phyloP scores from a whole-genome alignment of 2,329 filamentous ascomycete genomes.

The Mycogone perniciosa region DNA sequence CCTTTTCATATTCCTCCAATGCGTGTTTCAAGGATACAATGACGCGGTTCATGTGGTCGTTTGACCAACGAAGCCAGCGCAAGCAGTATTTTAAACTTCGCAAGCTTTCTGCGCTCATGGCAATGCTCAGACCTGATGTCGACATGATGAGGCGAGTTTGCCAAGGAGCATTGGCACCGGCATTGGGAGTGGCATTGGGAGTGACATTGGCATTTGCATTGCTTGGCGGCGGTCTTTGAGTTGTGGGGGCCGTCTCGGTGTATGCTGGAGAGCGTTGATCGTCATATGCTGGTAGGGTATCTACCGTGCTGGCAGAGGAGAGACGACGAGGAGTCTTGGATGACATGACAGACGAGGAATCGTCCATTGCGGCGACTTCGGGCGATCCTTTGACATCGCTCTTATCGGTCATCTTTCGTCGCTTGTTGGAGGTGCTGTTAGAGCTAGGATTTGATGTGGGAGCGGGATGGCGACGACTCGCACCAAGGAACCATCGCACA shows the following conservation, averaged over 20 bases:
- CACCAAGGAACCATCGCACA: conserved; percentile 74
- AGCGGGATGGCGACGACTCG: conserved; percentile 44
- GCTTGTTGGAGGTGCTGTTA: conserved; percentile 46
- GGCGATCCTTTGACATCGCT: conserved; percentile 22
- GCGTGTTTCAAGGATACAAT: conserved; percentile 68
- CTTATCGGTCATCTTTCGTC: conserved; percentile 48
- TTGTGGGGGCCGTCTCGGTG: conserved; percentile 47
- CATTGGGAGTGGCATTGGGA: too few species aligned
- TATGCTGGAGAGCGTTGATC: conserved; percentile 70
- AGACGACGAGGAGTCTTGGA: conserved; percentile 41
- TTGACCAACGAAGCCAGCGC: conserved; percentile 72
- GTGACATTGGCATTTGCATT: conserved; percentile 7
- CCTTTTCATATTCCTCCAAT: conserved; percentile 71
- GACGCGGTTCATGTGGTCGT: conserved; percentile 69
- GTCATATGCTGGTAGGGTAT: conserved; percentile 79
- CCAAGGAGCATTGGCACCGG: conserved; percentile 44
- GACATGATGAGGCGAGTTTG: conserved; percentile 81
- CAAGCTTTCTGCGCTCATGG: conserved; percentile 84
- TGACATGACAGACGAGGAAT: conserved; percentile 21
- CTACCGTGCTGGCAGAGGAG: conserved; percentile 61
- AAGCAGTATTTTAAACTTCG: conserved; percentile 81
- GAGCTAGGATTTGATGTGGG: conserved; percentile 40
- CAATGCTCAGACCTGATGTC: conserved; percentile 83
- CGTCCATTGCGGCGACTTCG: conserved; percentile 11
- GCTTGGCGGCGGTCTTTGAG: conserved; percentile 25